Conservation (phyloP, 148 eudicot species). For the Spergularia bocconei region DNA sequence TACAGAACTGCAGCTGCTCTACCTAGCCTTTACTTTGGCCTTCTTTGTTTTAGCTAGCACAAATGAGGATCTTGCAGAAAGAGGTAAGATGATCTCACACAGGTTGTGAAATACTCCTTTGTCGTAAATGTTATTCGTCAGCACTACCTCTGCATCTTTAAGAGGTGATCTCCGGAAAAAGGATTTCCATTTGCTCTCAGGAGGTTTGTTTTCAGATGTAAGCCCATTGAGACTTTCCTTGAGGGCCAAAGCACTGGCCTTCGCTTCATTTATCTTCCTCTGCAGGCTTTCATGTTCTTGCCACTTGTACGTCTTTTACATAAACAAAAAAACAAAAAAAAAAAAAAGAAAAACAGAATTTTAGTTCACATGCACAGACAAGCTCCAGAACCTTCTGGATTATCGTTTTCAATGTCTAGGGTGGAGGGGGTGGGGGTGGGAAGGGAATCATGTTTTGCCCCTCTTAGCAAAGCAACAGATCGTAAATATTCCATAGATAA, state of each 20-base stretch:
- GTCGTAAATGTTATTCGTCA: constrained; percentile 61
- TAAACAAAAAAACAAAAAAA: too few species aligned
- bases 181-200: constrained; percentile 73
- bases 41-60: constrained; percentile 11
- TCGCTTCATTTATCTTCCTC: constrained; percentile 73
- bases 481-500: too few species aligned
- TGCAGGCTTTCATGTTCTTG: constrained; percentile 68
- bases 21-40: constrained; percentile 55
- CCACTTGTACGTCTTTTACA: constrained; percentile 84
- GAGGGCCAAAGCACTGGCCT: constrained; percentile 66
- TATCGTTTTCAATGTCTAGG: too few species aligned
- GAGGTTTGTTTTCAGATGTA: constrained; percentile 47
- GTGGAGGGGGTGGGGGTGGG: too few species aligned
- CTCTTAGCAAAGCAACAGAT: too few species aligned
- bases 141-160: constrained; percentile 42
- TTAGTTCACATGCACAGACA: neutral
- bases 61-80: constrained; percentile 67
- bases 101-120: constrained; percentile 64
- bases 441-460: too few species aligned
- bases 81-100: constrained; percentile 59
- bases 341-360: neutral
- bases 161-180: constrained; percentile 70
- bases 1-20: constrained; percentile 13
- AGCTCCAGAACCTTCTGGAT: neutral
- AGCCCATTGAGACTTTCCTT: constrained; percentile 59